Evolutionary conservation across 768 basidiomycete genomes (phyloP), one percentile per base, ranked within the genome.

Genomic region (Calocybe gangraenosa): DNA sequence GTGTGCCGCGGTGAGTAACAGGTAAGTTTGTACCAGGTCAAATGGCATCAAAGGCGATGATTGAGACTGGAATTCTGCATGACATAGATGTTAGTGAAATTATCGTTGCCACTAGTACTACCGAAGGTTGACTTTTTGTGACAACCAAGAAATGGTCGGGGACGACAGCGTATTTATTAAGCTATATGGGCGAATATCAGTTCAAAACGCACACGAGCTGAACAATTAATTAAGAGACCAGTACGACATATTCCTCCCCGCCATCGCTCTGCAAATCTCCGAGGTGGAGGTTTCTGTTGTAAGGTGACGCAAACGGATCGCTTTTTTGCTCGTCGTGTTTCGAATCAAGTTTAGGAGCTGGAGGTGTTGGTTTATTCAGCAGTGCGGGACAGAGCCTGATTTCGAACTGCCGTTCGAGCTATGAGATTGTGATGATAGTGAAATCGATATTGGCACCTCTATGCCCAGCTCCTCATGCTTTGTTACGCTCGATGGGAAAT

Each of bases 291-390:
- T 84, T 82, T 7, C 76, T 71, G 39, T 79, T 79, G 59, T 94
- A 96, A 3, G 94, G 94, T 3, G 90, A 87, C n/a, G 75, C 67
- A 62, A 98, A 95, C 0, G 92, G 92, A 56, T 92, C 81, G 18
- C 53, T 57, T 34, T 68, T 70, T 45, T 62, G 64, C 40, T 60
- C 58, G 48, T 63, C 50, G 15, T 37, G 52, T 34, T 57, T 48
- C n/a, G 58, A 36, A 35, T 62, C 59, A 22, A 58, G 33, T 50
- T 64, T 51, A 34, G 70, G 71, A 25, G 71, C 71, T 21, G 72
- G 71, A n/a, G 69, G 67, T 20, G 58, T 57, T 2, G 82, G 78
- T 62, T 96, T 97, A 56, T 89, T 76, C 55, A 85, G 82, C 33
- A 97, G 68, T 0, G 92, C 87, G 10, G 91, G 87, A 54, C 92